phyloP scores from a whole-genome alignment of 2,329 filamentous ascomycete species.

The Apiospora sp. region DNA sequence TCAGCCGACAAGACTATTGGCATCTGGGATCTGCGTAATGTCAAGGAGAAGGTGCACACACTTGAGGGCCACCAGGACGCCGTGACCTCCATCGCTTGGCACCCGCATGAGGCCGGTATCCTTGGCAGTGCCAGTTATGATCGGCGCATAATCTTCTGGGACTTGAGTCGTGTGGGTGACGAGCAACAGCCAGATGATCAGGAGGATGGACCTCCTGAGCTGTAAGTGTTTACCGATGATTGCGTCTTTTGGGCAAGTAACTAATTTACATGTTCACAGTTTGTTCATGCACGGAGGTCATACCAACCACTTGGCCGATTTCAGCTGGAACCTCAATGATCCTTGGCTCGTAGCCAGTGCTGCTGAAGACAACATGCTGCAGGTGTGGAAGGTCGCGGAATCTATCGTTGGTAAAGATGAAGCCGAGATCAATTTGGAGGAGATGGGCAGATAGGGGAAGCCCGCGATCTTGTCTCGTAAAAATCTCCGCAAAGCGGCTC shows the following conservation, averaged over 20 bases:
- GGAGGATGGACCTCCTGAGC: constrained; percentile 92
- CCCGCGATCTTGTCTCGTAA: background rate
- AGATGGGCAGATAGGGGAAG: constrained; percentile 69
- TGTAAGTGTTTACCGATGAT: constrained; percentile 67
- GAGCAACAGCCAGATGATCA: constrained; percentile 95
- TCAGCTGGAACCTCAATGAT: constrained; percentile 97
- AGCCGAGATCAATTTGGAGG: constrained; percentile 77
- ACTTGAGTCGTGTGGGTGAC: constrained; percentile 88
- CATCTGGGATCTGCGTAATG: constrained; percentile 92
- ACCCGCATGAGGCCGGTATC: constrained; percentile 88
- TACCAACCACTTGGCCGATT: constrained; percentile 95
- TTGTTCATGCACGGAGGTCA: constrained; percentile 99
- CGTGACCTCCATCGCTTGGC: constrained; percentile 93
- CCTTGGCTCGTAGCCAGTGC: constrained; percentile 96
- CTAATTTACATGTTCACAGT: constrained; percentile 51
- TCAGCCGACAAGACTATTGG: constrained; percentile 96
- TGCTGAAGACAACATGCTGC: constrained; percentile 94
- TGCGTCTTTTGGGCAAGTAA: constrained; percentile 20
- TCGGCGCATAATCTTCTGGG: constrained; percentile 94
- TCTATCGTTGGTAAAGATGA: constrained; percentile 82
- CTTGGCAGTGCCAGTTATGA: constrained; percentile 93
- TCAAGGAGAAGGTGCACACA: constrained; percentile 88
- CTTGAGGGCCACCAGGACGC: constrained; percentile 88
- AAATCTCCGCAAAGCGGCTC: background rate
- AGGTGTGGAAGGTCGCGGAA: constrained; percentile 90